Evolutionary conservation across 1,139 yeast genomes (phyloP).

Genomic region (Diutina mesorugosa): DNA sequence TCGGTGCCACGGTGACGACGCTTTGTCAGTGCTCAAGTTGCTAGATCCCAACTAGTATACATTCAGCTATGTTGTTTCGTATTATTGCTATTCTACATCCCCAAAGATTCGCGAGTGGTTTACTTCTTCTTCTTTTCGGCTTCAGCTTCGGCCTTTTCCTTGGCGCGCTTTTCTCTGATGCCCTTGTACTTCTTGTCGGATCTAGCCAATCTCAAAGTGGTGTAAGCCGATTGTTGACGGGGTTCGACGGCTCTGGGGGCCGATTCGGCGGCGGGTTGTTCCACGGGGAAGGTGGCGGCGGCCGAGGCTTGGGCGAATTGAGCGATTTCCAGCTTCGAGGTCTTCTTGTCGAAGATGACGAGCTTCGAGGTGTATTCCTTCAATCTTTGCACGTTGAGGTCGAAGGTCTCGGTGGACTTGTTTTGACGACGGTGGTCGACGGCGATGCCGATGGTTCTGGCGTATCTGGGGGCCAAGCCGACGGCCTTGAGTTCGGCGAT

Average conservation of each 20-base stretch:
- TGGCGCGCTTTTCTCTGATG: slow-evolving; percentile 95
- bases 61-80: slow-evolving; percentile 2
- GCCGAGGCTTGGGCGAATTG: slow-evolving; percentile 67
- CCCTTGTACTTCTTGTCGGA: slow-evolving; percentile 90
- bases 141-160: slow-evolving; percentile 96
- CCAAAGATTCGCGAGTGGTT: slow-evolving; percentile 7
- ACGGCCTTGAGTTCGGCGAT: slow-evolving; percentile 98
- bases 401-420: slow-evolving; percentile 94
- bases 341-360: slow-evolving; percentile 90
- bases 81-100: background rate
- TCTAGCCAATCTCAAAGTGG: slow-evolving; percentile 92
- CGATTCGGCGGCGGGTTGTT: slow-evolving; percentile 59
- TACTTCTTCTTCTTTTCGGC: slow-evolving; percentile 94
- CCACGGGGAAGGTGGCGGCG: slow-evolving; percentile 85
- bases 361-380: slow-evolving; percentile 93
- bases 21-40: background rate
- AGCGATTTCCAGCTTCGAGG: slow-evolving; percentile 29
- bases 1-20: background rate
- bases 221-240: slow-evolving; percentile 83
- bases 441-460: slow-evolving; percentile 96
- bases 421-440: slow-evolving; percentile 99
- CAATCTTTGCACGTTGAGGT: slow-evolving; percentile 91
- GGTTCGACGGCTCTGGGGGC: slow-evolving; percentile 85
- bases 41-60: background rate
- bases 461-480: slow-evolving; percentile 89